Conservation (phyloP, 352 stramenopile species). For the Phytophthora meadii region DNA sequence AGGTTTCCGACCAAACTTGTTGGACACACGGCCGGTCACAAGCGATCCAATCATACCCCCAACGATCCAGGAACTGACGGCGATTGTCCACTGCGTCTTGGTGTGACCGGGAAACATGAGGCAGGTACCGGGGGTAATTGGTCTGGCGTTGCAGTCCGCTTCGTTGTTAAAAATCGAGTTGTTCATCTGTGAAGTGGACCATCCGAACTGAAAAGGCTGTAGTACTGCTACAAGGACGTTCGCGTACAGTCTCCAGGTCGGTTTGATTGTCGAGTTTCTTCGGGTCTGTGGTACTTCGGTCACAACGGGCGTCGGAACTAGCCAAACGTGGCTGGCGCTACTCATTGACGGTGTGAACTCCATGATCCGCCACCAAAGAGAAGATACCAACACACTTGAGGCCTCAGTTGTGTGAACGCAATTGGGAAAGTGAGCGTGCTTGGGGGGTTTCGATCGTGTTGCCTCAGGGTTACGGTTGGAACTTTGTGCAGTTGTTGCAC, state of each 20-base stretch:
- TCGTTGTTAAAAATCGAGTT: constrained; percentile 49
- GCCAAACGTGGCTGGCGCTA: constrained; percentile 24
- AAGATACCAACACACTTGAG: neutral
- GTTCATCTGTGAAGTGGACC: constrained; percentile 67
- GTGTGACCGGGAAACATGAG: constrained; percentile 42
- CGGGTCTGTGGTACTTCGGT: constrained; percentile 7
- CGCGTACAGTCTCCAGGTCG: constrained; percentile 49
- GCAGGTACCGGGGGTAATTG: constrained; percentile 39
- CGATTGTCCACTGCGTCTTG: constrained; percentile 57
- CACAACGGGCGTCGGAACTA: constrained; percentile 21
- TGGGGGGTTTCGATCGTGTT: neutral
- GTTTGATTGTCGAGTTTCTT: constrained; percentile 21
- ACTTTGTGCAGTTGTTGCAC: constrained; percentile 12
- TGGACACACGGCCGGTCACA: constrained; percentile 38
- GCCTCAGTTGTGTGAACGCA: constrained; percentile 12
- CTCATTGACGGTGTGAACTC: constrained; percentile 35
- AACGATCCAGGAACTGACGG: constrained; percentile 68
- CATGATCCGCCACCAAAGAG: constrained; percentile 10
- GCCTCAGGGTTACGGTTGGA: constrained; percentile 10
- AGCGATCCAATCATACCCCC: constrained; percentile 64
- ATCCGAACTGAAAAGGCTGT: constrained; percentile 46
- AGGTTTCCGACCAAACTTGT: constrained; percentile 47
- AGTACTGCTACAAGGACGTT: constrained; percentile 59
- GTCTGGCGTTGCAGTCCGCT: constrained; percentile 48
- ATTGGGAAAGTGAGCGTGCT: constrained; percentile 22